Conservation (phyloP, 805 yeast species). For the Wickerhamomyces chambardii region DNA sequence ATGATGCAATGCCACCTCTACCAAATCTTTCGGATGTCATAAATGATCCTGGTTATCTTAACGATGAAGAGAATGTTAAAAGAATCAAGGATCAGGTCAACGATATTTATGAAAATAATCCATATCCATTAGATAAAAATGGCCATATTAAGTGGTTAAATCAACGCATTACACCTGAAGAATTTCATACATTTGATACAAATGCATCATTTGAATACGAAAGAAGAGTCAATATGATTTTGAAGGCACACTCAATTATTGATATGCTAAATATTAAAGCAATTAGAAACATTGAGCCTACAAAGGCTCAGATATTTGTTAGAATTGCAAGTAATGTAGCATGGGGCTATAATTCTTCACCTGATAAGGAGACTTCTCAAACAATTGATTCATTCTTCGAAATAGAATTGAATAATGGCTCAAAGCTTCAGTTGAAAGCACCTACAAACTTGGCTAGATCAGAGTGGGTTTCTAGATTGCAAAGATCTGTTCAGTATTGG, state of each 20-base stretch:
- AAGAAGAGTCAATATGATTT: conserved; percentile 46
- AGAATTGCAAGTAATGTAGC: conserved; percentile 20
- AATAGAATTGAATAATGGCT: conserved; percentile 37
- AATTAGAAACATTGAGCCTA: conserved; percentile 24
- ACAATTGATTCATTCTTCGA: conserved; percentile 43
- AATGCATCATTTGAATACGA: conserved; percentile 58
- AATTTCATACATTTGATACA: conserved; percentile 40
- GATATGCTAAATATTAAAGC: conserved; percentile 44
- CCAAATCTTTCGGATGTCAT: conserved; percentile 21
- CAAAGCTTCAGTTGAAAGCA: conserved; percentile 45
- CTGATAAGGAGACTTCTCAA: conserved; percentile 11
- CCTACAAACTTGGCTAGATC: conserved; percentile 37
- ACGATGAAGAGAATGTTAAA: conserved; percentile 16
- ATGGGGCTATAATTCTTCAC: conserved; percentile 16
- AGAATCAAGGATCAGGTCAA: conserved; percentile 21
- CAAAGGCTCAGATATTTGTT: conserved; percentile 15
- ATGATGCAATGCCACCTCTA: conserved; percentile 54
- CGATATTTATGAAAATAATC: conserved; percentile 34
- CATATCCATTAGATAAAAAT: conserved; percentile 40
- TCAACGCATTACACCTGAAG: conserved; percentile 22
- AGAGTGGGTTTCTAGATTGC: conserved; percentile 57
- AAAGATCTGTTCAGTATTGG: conserved; percentile 51
- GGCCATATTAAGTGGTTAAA: conserved; percentile 59
- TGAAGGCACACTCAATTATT: conserved; percentile 50
- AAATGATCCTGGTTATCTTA: conserved; percentile 18